A percentile compares a stretch with the other conserved stretches of the same genome.
These are phyloP conservation scores for Starmerella asiatica DNA, from an alignment of 805 yeast species.

Conservation along the genomic window DNA sequence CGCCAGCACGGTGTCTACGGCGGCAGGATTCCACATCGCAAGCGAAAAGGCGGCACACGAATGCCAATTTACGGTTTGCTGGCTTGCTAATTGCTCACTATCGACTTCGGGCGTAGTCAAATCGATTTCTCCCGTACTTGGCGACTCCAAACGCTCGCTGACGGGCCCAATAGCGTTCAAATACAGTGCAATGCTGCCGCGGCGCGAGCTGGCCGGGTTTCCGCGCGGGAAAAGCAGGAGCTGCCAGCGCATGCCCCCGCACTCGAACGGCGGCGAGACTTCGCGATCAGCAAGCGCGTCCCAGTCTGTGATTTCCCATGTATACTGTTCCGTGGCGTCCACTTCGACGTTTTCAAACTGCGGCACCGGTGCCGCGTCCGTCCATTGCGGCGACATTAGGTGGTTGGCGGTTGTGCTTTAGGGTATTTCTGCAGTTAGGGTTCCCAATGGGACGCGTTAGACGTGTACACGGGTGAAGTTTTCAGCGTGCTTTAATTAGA, in stretches of 20 bases:
- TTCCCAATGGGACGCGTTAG: too few species aligned
- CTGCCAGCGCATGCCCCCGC: slow-evolving; percentile 30
- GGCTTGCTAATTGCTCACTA: neutral
- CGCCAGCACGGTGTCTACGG: slow-evolving; percentile 45
- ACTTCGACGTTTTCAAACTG: slow-evolving; percentile 17
- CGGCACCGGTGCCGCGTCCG: slow-evolving; percentile 1
- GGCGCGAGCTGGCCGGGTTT: slow-evolving; percentile 34
- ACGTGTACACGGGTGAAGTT: too few species aligned
- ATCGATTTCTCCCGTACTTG: neutral
- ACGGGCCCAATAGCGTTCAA: slow-evolving; percentile 48
- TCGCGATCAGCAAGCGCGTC: slow-evolving; percentile 26
- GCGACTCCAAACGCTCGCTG: too few species aligned
- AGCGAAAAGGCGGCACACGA: slow-evolving; percentile 84
- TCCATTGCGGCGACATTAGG: neutral
- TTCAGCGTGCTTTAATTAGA: too few species aligned
- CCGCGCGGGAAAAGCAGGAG: slow-evolving; percentile 69
- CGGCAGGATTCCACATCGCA: slow-evolving; percentile 67
- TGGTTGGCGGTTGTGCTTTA: too few species aligned
- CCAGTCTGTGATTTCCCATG: slow-evolving; percentile 31
- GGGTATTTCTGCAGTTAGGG: too few species aligned
- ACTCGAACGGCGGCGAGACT: slow-evolving; percentile 24
- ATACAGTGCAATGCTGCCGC: slow-evolving; percentile 49
- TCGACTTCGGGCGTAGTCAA: neutral
- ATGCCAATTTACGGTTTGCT: slow-evolving; percentile 10
- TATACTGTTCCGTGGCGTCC: slow-evolving; percentile 17